These are phyloP conservation scores for Nicotiana benthamiana DNA, from an alignment of 257 asterid species.

Conservation along the genomic window DNA sequence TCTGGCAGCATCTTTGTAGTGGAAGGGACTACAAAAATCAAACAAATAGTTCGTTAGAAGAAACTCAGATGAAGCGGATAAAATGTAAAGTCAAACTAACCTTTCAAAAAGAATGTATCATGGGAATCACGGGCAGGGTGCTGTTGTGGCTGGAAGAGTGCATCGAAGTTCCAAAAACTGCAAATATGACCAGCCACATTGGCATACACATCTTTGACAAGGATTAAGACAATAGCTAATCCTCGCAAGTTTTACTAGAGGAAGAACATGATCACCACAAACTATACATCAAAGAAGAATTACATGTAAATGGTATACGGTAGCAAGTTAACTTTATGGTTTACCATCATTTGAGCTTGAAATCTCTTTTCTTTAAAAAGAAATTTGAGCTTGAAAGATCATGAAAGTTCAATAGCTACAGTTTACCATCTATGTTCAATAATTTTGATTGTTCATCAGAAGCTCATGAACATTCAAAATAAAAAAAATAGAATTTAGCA, in stretches of 20 bases:
- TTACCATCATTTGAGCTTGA: neutral
- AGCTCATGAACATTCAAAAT: neutral
- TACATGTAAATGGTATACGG: neutral
- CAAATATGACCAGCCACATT: slow-evolving; percentile 10
- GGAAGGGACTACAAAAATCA: slow-evolving; percentile 58
- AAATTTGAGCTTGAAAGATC: neutral
- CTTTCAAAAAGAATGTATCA: slow-evolving; percentile 92
- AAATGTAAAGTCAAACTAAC: slow-evolving; percentile 26
- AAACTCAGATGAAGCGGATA: slow-evolving; percentile 12
- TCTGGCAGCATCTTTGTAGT: slow-evolving; percentile 74
- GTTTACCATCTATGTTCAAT: neutral
- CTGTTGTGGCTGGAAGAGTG: slow-evolving; percentile 99
- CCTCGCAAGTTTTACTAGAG: neutral
- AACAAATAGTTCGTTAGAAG: slow-evolving; percentile 2
- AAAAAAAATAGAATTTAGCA: neutral
- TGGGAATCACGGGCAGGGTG: slow-evolving; percentile 99
- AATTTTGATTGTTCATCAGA: neutral
- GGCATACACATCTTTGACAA: neutral
- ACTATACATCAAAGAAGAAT: neutral
- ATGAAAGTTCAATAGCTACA: neutral
- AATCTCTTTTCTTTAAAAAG: neutral
- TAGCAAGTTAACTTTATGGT: neutral
- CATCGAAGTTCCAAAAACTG: slow-evolving; percentile 98
- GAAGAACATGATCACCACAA: neutral
- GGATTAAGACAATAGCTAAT: neutral